A percentile compares a stretch with the other conserved stretches of the same genome.
These are phyloP conservation scores for Heliocybe sulcata DNA, from an alignment of 1,284 basidiomycete species.

Conservation along the genomic window DNA sequence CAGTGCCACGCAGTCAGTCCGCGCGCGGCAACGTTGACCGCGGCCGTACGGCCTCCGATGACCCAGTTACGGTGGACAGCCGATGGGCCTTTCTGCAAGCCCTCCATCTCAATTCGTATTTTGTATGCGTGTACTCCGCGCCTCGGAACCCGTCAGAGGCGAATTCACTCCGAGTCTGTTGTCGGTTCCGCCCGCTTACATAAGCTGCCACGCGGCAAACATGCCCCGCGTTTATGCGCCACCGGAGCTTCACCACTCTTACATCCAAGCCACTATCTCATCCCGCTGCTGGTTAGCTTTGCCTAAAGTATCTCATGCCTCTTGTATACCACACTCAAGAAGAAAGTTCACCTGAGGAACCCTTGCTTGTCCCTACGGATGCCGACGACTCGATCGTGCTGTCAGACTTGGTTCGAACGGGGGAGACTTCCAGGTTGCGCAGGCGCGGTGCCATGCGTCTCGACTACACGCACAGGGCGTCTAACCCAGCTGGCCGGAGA, in stretches of 20 bases:
- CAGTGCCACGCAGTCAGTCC: too few relatives aligned
- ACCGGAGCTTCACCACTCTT: background rate
- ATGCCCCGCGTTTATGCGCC: background rate
- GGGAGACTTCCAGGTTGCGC: conserved; percentile 64
- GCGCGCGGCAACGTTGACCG: too few relatives aligned
- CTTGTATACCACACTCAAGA: background rate
- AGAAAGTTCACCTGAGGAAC: background rate
- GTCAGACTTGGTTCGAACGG: conserved; percentile 61
- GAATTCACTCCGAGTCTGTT: too few relatives aligned
- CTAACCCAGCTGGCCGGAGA: conserved; percentile 5
- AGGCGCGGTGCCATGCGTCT: conserved; percentile 63
- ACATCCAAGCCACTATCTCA: background rate
- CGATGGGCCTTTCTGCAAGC: too few relatives aligned
- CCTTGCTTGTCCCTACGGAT: conserved; percentile 22
- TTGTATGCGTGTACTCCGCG: too few relatives aligned
- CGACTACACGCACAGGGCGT: conserved; percentile 22
- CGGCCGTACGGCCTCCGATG: too few relatives aligned
- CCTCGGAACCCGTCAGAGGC: too few relatives aligned
- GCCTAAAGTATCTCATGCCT: background rate
- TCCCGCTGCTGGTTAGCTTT: background rate
- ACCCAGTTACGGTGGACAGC: too few relatives aligned
- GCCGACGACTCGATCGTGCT: conserved; percentile 62
- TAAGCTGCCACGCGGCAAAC: background rate
- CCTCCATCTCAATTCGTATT: too few relatives aligned
- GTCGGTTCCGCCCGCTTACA: background rate